phyloP scores from a whole-genome alignment of 2,329 filamentous ascomycete genomes.

The Tolypocladium album region DNA sequence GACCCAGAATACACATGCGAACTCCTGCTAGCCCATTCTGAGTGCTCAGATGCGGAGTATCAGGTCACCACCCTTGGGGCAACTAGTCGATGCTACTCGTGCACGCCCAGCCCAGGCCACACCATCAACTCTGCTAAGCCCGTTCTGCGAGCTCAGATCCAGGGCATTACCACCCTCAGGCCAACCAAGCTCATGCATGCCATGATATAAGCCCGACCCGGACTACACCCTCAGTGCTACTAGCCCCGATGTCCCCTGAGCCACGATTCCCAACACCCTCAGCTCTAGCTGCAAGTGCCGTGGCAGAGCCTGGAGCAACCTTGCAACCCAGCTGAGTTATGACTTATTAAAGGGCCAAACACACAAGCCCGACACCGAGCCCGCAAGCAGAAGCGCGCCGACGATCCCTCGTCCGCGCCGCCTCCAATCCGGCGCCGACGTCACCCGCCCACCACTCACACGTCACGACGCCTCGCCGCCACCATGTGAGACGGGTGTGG shows the following conservation, averaged over 20 bases:
- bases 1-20: too few species aligned
- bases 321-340: neutral
- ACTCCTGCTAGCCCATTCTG: too few species aligned
- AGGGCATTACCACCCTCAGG: too few species aligned
- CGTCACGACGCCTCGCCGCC: neutral
- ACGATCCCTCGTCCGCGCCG: neutral
- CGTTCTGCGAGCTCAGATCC: too few species aligned
- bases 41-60: too few species aligned
- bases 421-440: neutral
- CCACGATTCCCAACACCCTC: neutral
- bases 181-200: too few species aligned
- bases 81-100: too few species aligned
- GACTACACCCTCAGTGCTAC: neutral
- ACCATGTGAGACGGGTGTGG: constrained; percentile 3
- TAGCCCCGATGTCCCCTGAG: neutral
- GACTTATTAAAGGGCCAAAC: neutral
- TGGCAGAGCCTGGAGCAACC: neutral
- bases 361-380: neutral
- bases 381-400: neutral
- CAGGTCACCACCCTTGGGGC: too few species aligned
- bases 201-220: too few species aligned
- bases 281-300: neutral
- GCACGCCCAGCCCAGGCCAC: too few species aligned
- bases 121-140: too few species aligned
- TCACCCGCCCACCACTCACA: neutral